Base-by-base conservation (phyloP, 2,329 filamentous ascomycete species). In the Sarocladiaceae sp. region DNA sequence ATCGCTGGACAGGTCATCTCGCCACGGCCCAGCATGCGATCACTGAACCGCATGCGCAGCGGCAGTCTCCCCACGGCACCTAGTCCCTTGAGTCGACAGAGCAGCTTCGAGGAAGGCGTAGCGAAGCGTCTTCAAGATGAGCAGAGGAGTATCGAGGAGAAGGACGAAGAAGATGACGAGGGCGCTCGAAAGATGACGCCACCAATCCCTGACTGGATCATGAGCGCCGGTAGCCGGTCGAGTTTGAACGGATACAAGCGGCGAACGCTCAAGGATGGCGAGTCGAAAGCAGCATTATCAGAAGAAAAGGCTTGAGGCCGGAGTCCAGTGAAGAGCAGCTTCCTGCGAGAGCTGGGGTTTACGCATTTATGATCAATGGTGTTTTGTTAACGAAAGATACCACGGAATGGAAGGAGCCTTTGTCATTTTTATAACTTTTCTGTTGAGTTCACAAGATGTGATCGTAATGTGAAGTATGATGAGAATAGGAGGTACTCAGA, bases 1-100 rank as follows among this genome's bases (percentile, higher is more conserved):
- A 74, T 81, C 32, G 81, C 80, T 3, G 84, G 80, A 3, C 76
- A 82, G 51, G 65, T 83, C 15, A 76, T 88, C 33, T 67, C 72
- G 7, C 72, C 78, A 44, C 69, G 67, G 21, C 58, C 66, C 15
- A 76, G 73, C 54, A 66, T 74, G 37, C 66, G 71, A 35, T 74
- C 70, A 3, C 61, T 80, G 6, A 66, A 58, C 19, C 69, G 76
- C 29, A 72, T 78, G 60, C 72, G 77, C 15, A 80, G 76, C 52
- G 74, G 71, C 34, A 80, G 75, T 55, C 55, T 77, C 15, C 69
- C 73, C 0, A 62, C 64, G 2, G 63, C 63, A 1, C 63, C 67
- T 1, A 66, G 60, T 43, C 73, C 74, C 2, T 65, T 82, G 15
- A 70, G 68, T 45, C 66, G 69, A 13, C 67, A 72, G 31, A 66